Evolutionary conservation across 768 basidiomycete species (phyloP), one percentile per base, ranked within the genome.

Genomic region (Suillus ampliporus): DNA sequence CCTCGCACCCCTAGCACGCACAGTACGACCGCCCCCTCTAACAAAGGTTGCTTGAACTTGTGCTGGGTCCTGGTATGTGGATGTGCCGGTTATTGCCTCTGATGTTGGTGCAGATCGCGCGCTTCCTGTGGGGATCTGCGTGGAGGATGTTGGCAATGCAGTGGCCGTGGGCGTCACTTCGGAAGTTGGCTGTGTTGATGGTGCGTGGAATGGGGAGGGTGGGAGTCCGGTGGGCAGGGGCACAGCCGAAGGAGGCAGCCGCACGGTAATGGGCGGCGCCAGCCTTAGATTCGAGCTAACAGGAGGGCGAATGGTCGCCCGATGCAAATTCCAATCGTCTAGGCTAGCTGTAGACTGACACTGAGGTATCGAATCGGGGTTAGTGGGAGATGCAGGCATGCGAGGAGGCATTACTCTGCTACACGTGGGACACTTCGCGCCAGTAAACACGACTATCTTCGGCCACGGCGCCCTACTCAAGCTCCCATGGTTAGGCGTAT

Each of bases 251-350:
- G n/a, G n/a, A 35, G 52, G 19, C 1, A 23, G 17, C 1, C 3
- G 37, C 15, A 64, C 48, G 2, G 46, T 58, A 52, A 63, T 28
- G 1, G 63, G 64, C 14, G 63, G 64, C 14, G 61, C 54, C 8
- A 57, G n/a, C 7, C 61, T 41, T 0, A 69, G 62, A 31, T 61
- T 72, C 2, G 74, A 76, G 5, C 67, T 59, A 5, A 5, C 58
- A 17, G 4, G 10, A 9, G 65, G 64, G 19, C 58, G 63, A 43
- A 60, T 40, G 28, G 37, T 61, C 19, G 40, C 41, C 38, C 34
- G 53, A 21, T 21, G 19, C 5, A 56, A 44, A 8, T 15, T 61
- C n/a, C 56, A 38, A 50, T n/a, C 7, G 6, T 35, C 47, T 19
- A 47, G 47, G 4, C 11, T 21, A 19, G 14, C 28, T 14, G n/a